Conservation (phyloP, 2,329 filamentous ascomycete genomes). For the Penicillium vulpinum region DNA sequence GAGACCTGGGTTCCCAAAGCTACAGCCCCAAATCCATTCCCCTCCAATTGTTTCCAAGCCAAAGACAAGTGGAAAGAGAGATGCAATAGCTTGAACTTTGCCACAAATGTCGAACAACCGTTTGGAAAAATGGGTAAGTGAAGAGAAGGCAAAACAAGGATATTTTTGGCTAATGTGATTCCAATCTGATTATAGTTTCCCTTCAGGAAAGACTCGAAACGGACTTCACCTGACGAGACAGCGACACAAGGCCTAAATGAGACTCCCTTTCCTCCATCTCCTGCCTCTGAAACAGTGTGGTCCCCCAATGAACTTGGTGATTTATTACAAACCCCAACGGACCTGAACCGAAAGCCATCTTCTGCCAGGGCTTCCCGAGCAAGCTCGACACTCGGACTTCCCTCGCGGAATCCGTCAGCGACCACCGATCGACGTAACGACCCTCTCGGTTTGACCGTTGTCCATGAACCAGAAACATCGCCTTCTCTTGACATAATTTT, state of each 20-base stretch:
- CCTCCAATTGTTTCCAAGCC: neutral
- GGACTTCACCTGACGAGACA: neutral
- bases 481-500: slow-evolving; percentile 24
- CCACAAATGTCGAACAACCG: neutral
- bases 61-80: neutral
- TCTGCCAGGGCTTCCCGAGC: neutral
- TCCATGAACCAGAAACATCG: slow-evolving; percentile 12
- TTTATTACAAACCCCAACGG: neutral
- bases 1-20: neutral
- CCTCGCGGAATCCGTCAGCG: neutral
- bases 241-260: neutral
- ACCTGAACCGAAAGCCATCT: neutral
- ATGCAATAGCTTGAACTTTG: neutral
- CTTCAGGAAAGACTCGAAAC: neutral
- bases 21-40: neutral
- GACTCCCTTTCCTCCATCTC: neutral
- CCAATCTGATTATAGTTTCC: neutral
- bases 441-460: slow-evolving; percentile 2
- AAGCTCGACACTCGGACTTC: neutral
- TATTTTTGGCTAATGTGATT: neutral
- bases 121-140: neutral
- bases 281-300: neutral
- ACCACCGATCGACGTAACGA: neutral
- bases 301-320: neutral
- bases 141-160: neutral